Base-by-base conservation (phyloP, 2,329 filamentous ascomycete species). In the Botrytis squamosa region DNA sequence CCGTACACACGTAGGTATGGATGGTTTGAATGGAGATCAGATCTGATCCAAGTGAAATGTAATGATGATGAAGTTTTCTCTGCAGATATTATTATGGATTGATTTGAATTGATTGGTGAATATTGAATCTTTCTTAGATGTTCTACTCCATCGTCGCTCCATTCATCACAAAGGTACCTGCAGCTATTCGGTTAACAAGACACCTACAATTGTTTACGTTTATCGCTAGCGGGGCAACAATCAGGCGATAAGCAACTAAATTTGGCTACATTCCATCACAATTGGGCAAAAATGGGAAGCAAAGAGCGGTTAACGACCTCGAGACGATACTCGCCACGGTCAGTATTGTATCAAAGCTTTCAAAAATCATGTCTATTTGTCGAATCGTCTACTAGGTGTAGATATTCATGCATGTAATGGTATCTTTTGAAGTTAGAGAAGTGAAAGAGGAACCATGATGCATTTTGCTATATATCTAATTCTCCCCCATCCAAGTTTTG, bases 161-260 rank as follows among this genome's bases (percentile, higher is more conserved):
- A 42, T 63, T 29, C 52, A 55, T 55, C 25, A 33, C 33, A 33
- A 33, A 40, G 59, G 59, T 64, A 64, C 60, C 60, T 64, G 60
- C 60, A 64, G 60, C 60, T 42, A 29, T 64, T 64, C 60, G 38
- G 60, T 20, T 57, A 64, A 63, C 9, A 52, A n/a, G 49, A 52
- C n/a, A 52, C 25, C 1, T 42, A 12, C 49, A 63, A 18, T 40
- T 63, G 25, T 64, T 64, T 64, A 64, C 60, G 1, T 64, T 29
- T 42, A 64, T 64, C 38, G 60, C 60, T 44, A 64, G 60, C 60
- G 60, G 60, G 60, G 60, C 60, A 42, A 64, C 60, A 29, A 64
- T 64, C 60, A 44, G 25, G 60, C 60, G 60, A 63, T 63, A 63
- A 63, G 60, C 60, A 63, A 29, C 38, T 40, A n/a, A 63, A 62